phyloP scores from a whole-genome alignment of 371 early-diverging fungal species.

The Dichotomocladium elegans region DNA sequence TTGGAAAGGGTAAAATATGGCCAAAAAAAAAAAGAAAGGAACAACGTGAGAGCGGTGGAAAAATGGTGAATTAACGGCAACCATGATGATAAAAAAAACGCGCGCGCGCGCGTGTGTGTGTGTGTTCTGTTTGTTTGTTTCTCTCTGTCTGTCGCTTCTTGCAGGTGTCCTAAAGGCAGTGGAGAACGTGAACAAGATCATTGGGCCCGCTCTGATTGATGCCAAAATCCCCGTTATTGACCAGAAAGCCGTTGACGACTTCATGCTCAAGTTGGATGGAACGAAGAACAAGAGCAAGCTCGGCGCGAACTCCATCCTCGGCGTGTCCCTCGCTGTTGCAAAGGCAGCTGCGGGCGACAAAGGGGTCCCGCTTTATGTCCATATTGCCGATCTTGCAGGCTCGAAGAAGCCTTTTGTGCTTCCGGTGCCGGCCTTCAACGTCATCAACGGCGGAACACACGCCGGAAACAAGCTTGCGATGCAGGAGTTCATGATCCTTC shows the following conservation, averaged over 20 bases:
- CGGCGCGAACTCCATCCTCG: conserved; percentile 98
- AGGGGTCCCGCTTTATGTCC: conserved; percentile 87
- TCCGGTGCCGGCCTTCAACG: conserved; percentile 98
- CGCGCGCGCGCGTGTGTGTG: conserved; percentile 1
- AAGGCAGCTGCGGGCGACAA: conserved; percentile 94
- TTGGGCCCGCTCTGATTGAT: conserved; percentile 79
- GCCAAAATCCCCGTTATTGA: conserved; percentile 73
- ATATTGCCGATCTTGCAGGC: conserved; percentile 84
- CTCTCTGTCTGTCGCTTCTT: not conserved
- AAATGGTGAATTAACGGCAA: no score
- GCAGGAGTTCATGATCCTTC: conserved; percentile 99
- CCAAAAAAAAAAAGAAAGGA: not conserved
- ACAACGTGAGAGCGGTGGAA: no score
- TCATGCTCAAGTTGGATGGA: conserved; percentile 90
- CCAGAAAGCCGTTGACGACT: conserved; percentile 89
- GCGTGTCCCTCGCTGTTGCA: conserved; percentile 94
- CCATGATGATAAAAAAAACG: no score
- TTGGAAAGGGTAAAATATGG: conserved; percentile 91
- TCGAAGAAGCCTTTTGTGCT: conserved; percentile 82
- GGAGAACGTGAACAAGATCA: conserved; percentile 84
- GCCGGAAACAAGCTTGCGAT: conserved; percentile 99
- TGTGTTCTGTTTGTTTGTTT: not conserved
- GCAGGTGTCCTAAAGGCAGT: conserved; percentile 92
- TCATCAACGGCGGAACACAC: conserved; percentile 99
- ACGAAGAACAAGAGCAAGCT: conserved; percentile 93